These are phyloP conservation scores for Moesziomyces parantarcticus DNA, from an alignment of 1,284 basidiomycete species.

Conservation along the genomic window DNA sequence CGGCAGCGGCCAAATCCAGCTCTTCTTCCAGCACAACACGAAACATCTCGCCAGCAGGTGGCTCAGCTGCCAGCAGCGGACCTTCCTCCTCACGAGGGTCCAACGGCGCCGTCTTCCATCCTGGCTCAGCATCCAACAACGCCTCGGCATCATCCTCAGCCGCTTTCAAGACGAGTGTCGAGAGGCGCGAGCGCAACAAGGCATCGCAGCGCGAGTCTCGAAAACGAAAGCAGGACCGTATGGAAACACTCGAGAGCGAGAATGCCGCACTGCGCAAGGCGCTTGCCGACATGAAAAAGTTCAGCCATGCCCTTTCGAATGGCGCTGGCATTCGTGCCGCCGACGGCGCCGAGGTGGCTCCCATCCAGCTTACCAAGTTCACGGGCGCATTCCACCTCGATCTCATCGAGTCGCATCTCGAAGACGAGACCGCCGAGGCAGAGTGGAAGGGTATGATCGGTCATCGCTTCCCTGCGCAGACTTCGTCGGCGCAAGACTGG, in stretches of 20 bases:
- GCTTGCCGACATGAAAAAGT: conserved; percentile 41
- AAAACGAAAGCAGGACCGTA: conserved; percentile 46
- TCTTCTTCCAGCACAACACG: conserved; percentile 4
- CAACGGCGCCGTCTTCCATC: conserved; percentile 13
- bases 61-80: conserved; percentile 2
- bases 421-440: conserved; percentile 33
- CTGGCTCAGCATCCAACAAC: conserved; percentile 12
- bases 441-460: conserved; percentile 37
- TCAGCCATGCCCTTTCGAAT: conserved; percentile 36
- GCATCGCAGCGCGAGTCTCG: conserved; percentile 50
- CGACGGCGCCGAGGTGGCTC: conserved; percentile 27
- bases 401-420: conserved; percentile 40
- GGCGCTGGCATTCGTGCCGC: conserved; percentile 34
- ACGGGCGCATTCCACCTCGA: conserved; percentile 44
- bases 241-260: conserved; percentile 46
- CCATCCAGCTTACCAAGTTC: conserved; percentile 38
- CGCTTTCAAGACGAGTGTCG: conserved; percentile 46
- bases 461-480: conserved; percentile 27
- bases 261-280: conserved; percentile 49
- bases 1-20: no score
- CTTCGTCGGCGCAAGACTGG: conserved; percentile 14
- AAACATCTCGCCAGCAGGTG: conserved; percentile 13
- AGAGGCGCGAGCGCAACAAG: conserved; percentile 49
- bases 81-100: conserved; percentile 9
- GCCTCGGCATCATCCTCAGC: conserved; percentile 6